Conservation (phyloP, 148 eudicot species). For the Silene uniflora region DNA sequence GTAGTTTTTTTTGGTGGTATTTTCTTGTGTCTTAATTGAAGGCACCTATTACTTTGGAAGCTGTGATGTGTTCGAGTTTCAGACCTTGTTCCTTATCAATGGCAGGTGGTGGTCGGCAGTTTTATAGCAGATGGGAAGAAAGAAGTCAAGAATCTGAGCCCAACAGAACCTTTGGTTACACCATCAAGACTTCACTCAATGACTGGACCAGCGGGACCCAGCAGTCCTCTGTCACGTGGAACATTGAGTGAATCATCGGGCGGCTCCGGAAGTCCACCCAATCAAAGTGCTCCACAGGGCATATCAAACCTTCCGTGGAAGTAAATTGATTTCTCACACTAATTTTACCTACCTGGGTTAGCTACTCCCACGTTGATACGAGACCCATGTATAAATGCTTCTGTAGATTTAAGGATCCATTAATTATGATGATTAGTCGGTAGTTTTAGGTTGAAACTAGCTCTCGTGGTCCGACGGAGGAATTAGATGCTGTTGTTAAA, state of each 20-base stretch:
- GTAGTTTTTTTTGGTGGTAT: neutral
- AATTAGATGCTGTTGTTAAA: neutral
- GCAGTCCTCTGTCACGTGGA: slow-evolving; percentile 71
- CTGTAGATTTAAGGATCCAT: slow-evolving; percentile 20
- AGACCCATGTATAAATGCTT: slow-evolving; percentile 13
- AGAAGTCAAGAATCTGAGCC: slow-evolving; percentile 32
- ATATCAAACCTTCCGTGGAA: slow-evolving; percentile 65
- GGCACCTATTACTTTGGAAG: neutral
- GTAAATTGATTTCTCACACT: slow-evolving; percentile 25
- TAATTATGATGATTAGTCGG: neutral
- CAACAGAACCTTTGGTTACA: slow-evolving; percentile 37
- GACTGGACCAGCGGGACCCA: slow-evolving; percentile 39
- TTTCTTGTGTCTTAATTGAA: neutral
- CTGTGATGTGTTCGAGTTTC: neutral
- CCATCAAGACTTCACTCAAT: slow-evolving; percentile 35
- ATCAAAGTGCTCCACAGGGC: slow-evolving; percentile 49
- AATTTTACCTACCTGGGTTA: slow-evolving; percentile 9
- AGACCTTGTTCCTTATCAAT: neutral
- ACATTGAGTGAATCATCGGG: slow-evolving; percentile 71
- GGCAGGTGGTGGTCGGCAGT: slow-evolving; percentile 75
- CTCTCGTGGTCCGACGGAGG: neutral
- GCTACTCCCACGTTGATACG: slow-evolving; percentile 2
- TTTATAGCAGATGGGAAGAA: slow-evolving; percentile 47
- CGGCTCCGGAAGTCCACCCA: slow-evolving; percentile 68
- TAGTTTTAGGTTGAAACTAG: neutral